Conservation (phyloP, 2,329 filamentous ascomycete genomes). For the Talaromyces rugulosus region DNA sequence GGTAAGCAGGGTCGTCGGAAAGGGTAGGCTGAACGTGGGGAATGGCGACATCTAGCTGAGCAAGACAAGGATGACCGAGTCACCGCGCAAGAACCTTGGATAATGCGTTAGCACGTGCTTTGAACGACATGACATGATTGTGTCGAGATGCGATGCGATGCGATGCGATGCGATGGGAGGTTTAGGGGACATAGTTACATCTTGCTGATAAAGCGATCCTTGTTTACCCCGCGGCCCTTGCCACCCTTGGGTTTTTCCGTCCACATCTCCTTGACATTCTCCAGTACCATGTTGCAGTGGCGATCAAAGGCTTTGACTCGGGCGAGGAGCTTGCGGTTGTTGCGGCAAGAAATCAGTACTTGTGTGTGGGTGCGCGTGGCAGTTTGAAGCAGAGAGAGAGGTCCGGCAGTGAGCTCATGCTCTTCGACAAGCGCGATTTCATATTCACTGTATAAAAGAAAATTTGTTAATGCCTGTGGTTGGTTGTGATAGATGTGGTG, state of each 20-base stretch:
- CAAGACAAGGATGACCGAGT: conserved; percentile 82
- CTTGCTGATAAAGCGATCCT: conserved; percentile 97
- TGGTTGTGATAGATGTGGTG: background rate
- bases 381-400: conserved; percentile 91
- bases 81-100: conserved; percentile 74
- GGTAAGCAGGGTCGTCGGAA: background rate
- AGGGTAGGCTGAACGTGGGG: background rate
- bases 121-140: background rate
- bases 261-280: conserved; percentile 99
- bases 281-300: conserved; percentile 98
- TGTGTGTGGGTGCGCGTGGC: conserved; percentile 92
- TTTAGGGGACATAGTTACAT: conserved; percentile 58
- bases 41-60: conserved; percentile 57
- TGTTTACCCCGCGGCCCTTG: conserved; percentile 94
- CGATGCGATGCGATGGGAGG: background rate
- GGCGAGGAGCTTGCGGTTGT: conserved; percentile 96
- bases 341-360: conserved; percentile 94
- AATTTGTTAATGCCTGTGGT: conserved; percentile 6
- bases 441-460: conserved; percentile 64
- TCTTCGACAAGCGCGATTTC: conserved; percentile 79
- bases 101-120: conserved; percentile 3
- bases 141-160: background rate
- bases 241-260: conserved; percentile 84
- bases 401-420: conserved; percentile 74
- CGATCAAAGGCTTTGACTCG: conserved; percentile 98